Evolutionary conservation across 2,329 filamentous ascomycete genomes (phyloP).

Genomic region (Fusarium sp.): DNA sequence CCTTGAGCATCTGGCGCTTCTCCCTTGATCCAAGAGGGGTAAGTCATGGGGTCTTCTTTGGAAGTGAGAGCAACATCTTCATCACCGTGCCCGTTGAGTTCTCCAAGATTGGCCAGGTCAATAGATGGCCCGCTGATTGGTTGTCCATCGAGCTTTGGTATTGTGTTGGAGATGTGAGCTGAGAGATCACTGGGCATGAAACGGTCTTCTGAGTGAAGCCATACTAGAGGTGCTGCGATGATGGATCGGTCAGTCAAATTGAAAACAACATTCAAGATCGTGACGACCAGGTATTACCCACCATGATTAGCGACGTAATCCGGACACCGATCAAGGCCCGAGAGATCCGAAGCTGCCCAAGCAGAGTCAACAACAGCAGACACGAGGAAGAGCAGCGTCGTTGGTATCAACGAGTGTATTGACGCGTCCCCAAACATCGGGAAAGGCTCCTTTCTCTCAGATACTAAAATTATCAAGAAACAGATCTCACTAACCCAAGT

Average conservation of each 20-base stretch:
- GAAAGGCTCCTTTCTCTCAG: constrained; percentile 3
- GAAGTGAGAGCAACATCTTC: constrained; percentile 44
- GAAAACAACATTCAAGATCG: neutral
- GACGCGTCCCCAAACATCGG: constrained; percentile 21
- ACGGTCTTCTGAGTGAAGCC: constrained; percentile 52
- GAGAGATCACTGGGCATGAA: constrained; percentile 51
- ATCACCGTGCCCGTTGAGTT: constrained; percentile 42
- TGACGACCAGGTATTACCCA: constrained; percentile 38
- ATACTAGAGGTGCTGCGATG: constrained; percentile 50
- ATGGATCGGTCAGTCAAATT: neutral
- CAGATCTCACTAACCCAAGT: constrained; percentile 14
- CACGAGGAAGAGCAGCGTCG: constrained; percentile 11
- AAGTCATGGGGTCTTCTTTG: constrained; percentile 47
- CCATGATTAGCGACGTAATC: constrained; percentile 51
- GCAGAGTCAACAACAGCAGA: neutral
- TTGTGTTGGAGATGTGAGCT: constrained; percentile 49
- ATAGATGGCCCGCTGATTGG: constrained; percentile 39
- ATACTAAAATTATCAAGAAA: constrained; percentile 11
- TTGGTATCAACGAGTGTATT: constrained; percentile 4
- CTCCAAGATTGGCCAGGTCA: constrained; percentile 49
- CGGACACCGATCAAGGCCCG: constrained; percentile 37
- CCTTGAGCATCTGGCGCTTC: constrained; percentile 43
- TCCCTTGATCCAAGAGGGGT: constrained; percentile 49
- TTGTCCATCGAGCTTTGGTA: constrained; percentile 40
- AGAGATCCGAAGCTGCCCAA: constrained; percentile 22